Conservation (phyloP, 306 rosid genomes). For the Chamaecrista fasciculata region DNA sequence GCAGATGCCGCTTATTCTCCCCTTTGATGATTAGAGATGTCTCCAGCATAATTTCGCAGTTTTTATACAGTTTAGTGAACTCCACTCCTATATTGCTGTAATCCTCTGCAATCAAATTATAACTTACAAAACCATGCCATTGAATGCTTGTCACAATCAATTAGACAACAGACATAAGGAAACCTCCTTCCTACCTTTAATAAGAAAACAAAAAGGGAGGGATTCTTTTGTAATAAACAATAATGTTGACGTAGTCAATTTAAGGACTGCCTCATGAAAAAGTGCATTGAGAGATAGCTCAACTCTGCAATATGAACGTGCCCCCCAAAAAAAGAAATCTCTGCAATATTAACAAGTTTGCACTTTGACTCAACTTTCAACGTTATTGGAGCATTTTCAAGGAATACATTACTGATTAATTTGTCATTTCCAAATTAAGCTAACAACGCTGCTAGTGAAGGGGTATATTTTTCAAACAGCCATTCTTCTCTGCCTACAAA, state of each 20-base stretch:
- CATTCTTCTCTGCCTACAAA: not conserved
- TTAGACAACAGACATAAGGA: not conserved
- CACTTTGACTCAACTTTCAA: not conserved
- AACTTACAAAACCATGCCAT: not conserved
- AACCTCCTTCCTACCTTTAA: slow-evolving; percentile 1
- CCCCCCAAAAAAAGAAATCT: no score
- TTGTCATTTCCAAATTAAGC: not conserved
- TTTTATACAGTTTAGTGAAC: not conserved
- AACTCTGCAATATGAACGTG: not conserved
- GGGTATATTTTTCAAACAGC: not conserved
- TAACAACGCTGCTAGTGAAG: slow-evolving; percentile 8
- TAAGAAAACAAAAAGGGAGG: not conserved
- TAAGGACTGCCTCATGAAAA: not conserved
- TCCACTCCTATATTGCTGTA: not conserved
- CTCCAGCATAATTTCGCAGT: slow-evolving; percentile 7
- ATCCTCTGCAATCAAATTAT: slow-evolving; percentile 2
- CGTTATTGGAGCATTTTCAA: not conserved
- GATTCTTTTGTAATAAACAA: not conserved
- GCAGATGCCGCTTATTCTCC: no score
- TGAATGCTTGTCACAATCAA: slow-evolving; percentile 4
- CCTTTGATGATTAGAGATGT: no score
- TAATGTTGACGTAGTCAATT: not conserved
- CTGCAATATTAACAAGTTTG: no score
- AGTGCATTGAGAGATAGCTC: not conserved
- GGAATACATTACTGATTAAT: not conserved